Percentiles rank a stretch among this genome's conserved stretches.
Evolutionary conservation across 768 basidiomycete genomes (phyloP).

Genomic region (Sarcomyxa edulis): DNA sequence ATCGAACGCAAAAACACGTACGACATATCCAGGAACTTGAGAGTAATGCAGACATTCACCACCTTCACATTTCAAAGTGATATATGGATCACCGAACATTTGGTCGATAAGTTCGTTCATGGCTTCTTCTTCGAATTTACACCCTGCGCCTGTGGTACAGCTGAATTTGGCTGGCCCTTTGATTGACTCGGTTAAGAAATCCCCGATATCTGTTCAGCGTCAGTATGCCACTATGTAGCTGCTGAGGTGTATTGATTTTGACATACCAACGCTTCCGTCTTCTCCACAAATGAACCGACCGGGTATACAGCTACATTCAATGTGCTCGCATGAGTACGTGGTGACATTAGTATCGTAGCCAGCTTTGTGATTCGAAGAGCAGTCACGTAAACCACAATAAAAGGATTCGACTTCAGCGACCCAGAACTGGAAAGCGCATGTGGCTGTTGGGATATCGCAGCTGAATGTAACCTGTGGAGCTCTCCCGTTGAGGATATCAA

Average conservation of each 20-base stretch:
- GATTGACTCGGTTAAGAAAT: slow-evolving; percentile 87
- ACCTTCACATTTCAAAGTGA: slow-evolving; percentile 79
- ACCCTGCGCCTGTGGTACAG: slow-evolving; percentile 67
- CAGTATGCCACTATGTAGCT: too few relatives aligned
- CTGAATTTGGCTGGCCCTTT: slow-evolving; percentile 86
- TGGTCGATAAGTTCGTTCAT: slow-evolving; percentile 95
- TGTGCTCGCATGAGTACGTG: slow-evolving; percentile 72
- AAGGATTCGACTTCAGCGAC: slow-evolving; percentile 92
- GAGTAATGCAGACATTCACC: slow-evolving; percentile 95
- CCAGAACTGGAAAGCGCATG: slow-evolving; percentile 98
- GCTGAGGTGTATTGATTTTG: not conserved
- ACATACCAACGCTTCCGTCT: slow-evolving; percentile 85
- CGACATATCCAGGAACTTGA: slow-evolving; percentile 90
- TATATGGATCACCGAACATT: slow-evolving; percentile 89
- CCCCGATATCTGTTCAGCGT: slow-evolving; percentile 69
- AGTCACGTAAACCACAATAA: slow-evolving; percentile 82
- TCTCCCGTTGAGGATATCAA: slow-evolving; percentile 84
- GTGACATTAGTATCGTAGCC: slow-evolving; percentile 71
- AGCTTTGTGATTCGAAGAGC: slow-evolving; percentile 39
- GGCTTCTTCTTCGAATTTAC: slow-evolving; percentile 90
- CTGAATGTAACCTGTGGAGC: slow-evolving; percentile 97
- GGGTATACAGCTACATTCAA: slow-evolving; percentile 91
- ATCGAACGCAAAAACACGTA: slow-evolving; percentile 24
- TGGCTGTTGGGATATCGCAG: slow-evolving; percentile 58
- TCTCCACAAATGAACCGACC: slow-evolving; percentile 94